Evolutionary conservation across 2,329 filamentous ascomycete genomes (phyloP), one percentile per base, ranked within the genome.

Genomic region (Alternaria incomplexa): DNA sequence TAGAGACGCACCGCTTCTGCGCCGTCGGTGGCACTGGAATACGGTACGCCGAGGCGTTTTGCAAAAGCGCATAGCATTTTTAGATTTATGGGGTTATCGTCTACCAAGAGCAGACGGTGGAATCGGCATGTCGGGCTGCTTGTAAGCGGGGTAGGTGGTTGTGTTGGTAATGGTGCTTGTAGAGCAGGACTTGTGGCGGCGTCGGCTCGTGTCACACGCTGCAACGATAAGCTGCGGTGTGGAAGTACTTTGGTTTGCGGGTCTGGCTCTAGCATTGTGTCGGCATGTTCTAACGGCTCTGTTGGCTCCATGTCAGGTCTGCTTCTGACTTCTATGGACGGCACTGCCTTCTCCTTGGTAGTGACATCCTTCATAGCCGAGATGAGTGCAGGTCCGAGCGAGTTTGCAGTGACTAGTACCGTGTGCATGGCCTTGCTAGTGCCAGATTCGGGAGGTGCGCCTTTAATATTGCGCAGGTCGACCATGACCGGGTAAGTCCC

Each of bases 61-160:
- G 70, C 54, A 56, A 75, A 76, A 0, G 73, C 69, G 11, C 58
- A 64, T 3, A 77, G 63, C 32, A 77, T 65, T 64, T 74, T 75
- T 4, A 78, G 63, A 30, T 81, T 81, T 32, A 80, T 71, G 2
- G 68, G 45, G 45, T 81, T 81, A 56, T 80, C 79, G 56, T 81
- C 79, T 1, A 77, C 75, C 1, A 80, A 68, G 2, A 81, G 72
- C 12, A 79, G 61, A 17, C 66, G 63, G 45, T 13, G 59, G 44
- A 58, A 64, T n/a, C 62, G 54, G n/a, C 40, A 64, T 6, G 22
- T 13, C 12, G 25, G 23, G 8, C n/a, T 20, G 20, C 20, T 36
- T 12, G 36, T 22, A 25, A 46, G 15, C 44, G 23, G 22, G 45
- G 6, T 20, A 13, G 36, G 5, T 55, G 51, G 2, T 25, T 28